Conservation (phyloP, 768 basidiomycete species). For the Rhodotorula graminis region DNA sequence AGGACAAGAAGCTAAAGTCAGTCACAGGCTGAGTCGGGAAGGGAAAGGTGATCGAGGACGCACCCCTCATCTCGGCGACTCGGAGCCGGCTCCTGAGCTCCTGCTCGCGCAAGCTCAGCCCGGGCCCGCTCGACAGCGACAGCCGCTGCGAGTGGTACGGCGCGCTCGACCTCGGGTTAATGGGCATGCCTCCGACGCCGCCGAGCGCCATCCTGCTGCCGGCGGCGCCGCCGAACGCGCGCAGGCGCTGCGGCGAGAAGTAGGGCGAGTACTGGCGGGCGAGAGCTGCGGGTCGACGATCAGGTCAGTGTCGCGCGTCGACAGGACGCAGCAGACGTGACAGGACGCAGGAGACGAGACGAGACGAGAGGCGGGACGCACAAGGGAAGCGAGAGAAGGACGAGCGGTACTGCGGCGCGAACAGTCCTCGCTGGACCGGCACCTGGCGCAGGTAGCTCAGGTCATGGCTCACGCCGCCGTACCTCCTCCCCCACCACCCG, state of each 20-base stretch:
- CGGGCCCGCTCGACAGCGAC: background rate
- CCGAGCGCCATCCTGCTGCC: background rate
- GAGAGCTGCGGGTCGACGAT: background rate
- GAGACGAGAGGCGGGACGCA: background rate
- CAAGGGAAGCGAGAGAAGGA: constrained; percentile 1
- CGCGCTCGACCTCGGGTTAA: background rate
- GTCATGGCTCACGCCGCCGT: constrained; percentile 20
- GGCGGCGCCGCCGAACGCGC: background rate
- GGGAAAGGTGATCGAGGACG: background rate
- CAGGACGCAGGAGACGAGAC: too few species aligned
- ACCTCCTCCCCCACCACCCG: constrained; percentile 23
- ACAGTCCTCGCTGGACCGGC: constrained; percentile 18
- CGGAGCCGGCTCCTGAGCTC: constrained; percentile 18
- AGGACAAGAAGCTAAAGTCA: background rate
- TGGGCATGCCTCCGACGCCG: background rate
- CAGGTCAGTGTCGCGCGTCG: background rate
- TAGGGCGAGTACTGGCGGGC: constrained; percentile 27
- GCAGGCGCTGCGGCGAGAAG: constrained; percentile 8
- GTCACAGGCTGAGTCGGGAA: background rate
- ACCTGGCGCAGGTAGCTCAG: constrained; percentile 27
- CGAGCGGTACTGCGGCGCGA: constrained; percentile 12
- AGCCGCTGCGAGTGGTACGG: background rate
- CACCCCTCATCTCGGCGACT: constrained; percentile 29
- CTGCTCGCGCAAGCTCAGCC: constrained; percentile 7
- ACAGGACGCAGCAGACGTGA: too few species aligned